Conservation (phyloP, 164 flowering plant species). For the Magnolia officinalis region DNA sequence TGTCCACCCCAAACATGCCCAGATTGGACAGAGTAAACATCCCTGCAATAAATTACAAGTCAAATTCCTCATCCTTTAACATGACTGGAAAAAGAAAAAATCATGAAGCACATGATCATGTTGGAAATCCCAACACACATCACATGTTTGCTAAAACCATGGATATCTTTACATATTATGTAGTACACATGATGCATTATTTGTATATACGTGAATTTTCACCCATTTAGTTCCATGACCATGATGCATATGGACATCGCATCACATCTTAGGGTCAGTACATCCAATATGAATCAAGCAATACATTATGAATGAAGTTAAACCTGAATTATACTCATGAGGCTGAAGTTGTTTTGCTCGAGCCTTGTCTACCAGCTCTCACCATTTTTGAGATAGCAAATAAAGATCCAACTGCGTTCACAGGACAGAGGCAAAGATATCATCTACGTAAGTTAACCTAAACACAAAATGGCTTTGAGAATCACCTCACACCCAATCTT, state of each 20-base stretch:
- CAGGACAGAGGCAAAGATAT: conserved; percentile 1
- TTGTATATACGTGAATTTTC: neutral
- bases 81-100: neutral
- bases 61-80: conserved; percentile 5
- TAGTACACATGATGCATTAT: neutral
- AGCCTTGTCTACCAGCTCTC: conserved; percentile 79
- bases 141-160: neutral
- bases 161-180: neutral
- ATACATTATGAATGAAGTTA: neutral
- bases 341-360: conserved; percentile 88
- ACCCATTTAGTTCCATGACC: neutral
- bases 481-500: neutral
- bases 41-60: conserved; percentile 40
- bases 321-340: conserved; percentile 87
- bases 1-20: conserved; percentile 99
- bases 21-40: conserved; percentile 91
- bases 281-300: neutral
- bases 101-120: neutral
- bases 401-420: conserved; percentile 71
- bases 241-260: neutral
- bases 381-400: conserved; percentile 80
- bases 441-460: neutral
- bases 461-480: neutral
- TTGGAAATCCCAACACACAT: neutral
- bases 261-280: neutral